A percentile compares a stretch with the other conserved stretches of the same genome.
These are phyloP conservation scores for Sisymbrium irio DNA, from an alignment of 345 rosid genomes.

Conservation along the genomic window DNA sequence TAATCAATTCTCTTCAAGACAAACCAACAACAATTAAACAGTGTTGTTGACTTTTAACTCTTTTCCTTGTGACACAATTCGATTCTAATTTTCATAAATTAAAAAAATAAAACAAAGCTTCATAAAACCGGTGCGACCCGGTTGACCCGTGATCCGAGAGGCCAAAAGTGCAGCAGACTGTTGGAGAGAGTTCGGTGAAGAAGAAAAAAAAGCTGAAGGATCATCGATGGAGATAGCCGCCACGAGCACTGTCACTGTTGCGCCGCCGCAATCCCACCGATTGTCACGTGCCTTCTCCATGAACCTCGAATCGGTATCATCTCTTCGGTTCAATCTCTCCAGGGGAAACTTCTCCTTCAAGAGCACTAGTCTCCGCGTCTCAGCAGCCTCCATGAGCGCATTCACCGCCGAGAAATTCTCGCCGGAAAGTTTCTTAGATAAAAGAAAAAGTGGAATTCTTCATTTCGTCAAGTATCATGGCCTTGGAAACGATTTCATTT, in stretches of 20 bases:
- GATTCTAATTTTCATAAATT: no score
- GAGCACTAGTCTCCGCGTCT: conserved; percentile 33
- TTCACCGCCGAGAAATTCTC: conserved; percentile 37
- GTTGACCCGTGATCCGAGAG: background rate
- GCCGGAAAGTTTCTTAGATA: conserved; percentile 40
- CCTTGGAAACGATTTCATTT: conserved; percentile 93
- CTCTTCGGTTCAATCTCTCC: conserved; percentile 20
- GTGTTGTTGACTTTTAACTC: no score
- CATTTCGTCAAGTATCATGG: conserved; percentile 95
- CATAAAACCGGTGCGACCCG: background rate
- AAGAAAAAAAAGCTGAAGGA: background rate
- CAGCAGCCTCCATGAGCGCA: conserved; percentile 47
- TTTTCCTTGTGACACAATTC: no score
- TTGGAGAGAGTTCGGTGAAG: background rate
- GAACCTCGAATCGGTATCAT: conserved; percentile 16
- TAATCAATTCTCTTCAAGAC: no score
- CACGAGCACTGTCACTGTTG: conserved; percentile 29
- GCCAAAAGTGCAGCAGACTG: background rate
- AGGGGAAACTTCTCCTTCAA: conserved; percentile 17
- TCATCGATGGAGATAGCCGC: conserved; percentile 22
- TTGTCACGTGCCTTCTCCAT: conserved; percentile 4
- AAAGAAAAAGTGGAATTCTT: conserved; percentile 56
- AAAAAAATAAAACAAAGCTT: no score
- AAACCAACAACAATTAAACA: no score
- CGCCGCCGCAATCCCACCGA: conserved; percentile 33